Evolutionary conservation across 2,329 filamentous ascomycete genomes (phyloP).

Genomic region (Chaetomium strumarium): DNA sequence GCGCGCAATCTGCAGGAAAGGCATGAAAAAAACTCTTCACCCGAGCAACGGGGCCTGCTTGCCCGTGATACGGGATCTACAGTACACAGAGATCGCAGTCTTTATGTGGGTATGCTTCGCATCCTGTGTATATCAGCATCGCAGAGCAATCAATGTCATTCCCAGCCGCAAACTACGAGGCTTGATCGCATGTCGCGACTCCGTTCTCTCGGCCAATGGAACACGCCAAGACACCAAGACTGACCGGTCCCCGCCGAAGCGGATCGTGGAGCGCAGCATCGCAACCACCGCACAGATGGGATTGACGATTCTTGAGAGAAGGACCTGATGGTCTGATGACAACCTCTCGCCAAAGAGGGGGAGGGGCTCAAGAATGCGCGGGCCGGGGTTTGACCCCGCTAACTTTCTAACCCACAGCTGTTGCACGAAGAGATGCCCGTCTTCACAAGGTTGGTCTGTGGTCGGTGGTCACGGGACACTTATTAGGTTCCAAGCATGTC

Average conservation of each 20-base stretch:
- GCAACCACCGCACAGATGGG: slow-evolving; percentile 19
- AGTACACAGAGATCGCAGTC: neutral
- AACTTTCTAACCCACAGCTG: neutral
- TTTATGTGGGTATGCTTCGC: neutral
- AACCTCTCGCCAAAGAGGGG: slow-evolving; percentile 6
- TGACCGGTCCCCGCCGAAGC: slow-evolving; percentile 17
- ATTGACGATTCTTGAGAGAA: slow-evolving; percentile 14
- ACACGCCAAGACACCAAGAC: slow-evolving; percentile 18
- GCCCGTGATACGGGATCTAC: neutral
- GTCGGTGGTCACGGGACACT: slow-evolving; percentile 14
- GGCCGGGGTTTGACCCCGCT: slow-evolving; percentile 5
- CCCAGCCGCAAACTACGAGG: slow-evolving; percentile 6
- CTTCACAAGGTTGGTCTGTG: slow-evolving; percentile 1
- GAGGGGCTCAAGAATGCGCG: slow-evolving; percentile 6
- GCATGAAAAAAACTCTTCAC: slow-evolving; percentile 13
- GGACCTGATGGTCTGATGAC: slow-evolving; percentile 16
- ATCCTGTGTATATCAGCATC: neutral
- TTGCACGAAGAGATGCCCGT: neutral
- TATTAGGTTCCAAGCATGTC: neutral
- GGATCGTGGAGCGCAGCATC: slow-evolving; percentile 19
- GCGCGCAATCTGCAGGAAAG: slow-evolving; percentile 17
- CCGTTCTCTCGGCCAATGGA: slow-evolving; percentile 5
- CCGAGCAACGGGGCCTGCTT: slow-evolving; percentile 3
- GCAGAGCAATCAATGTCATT: neutral
- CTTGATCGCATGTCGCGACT: neutral